Conservation (phyloP, 2,329 filamentous ascomycete species). For the Ophiostoma sp. region DNA sequence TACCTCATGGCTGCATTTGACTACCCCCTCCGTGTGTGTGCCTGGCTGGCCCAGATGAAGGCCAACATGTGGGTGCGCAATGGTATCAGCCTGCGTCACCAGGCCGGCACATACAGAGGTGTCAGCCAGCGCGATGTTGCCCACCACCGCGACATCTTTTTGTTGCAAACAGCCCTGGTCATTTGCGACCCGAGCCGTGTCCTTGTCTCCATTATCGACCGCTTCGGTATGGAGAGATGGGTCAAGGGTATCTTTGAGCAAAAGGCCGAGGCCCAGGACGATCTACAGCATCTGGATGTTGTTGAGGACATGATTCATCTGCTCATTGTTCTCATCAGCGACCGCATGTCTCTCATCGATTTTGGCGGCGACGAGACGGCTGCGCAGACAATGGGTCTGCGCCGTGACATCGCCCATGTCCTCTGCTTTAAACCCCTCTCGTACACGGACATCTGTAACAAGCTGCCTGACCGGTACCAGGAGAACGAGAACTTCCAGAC, state of each 20-base stretch:
- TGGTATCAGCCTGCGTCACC: constrained; percentile 89
- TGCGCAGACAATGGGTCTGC: constrained; percentile 64
- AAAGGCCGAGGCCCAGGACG: constrained; percentile 71
- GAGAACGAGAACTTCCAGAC: constrained; percentile 84
- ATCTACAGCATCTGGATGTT: constrained; percentile 81
- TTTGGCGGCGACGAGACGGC: constrained; percentile 58
- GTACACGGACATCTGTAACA: constrained; percentile 82
- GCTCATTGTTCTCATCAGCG: constrained; percentile 82
- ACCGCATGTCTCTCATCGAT: constrained; percentile 70
- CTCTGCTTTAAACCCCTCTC: constrained; percentile 94
- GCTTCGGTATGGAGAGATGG: constrained; percentile 85
- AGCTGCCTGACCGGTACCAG: constrained; percentile 81
- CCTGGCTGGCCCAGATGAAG: constrained; percentile 97
- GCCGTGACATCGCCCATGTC: constrained; percentile 85
- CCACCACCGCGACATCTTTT: constrained; percentile 89
- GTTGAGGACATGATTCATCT: constrained; percentile 95
- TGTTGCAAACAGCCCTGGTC: constrained; percentile 85
- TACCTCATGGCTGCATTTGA: constrained; percentile 85
- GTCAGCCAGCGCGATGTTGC: constrained; percentile 86
- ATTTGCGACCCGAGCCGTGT: constrained; percentile 78
- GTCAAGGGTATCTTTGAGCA: constrained; percentile 74
- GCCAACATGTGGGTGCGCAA: constrained; percentile 98
- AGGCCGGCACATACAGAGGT: constrained; percentile 87
- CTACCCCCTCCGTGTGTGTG: constrained; percentile 85
- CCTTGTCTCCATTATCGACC: constrained; percentile 82